Evolutionary conservation across 352 stramenopile genomes (phyloP), one percentile per base, ranked within the genome.

Genomic region (Globisporangium yorkense): DNA sequence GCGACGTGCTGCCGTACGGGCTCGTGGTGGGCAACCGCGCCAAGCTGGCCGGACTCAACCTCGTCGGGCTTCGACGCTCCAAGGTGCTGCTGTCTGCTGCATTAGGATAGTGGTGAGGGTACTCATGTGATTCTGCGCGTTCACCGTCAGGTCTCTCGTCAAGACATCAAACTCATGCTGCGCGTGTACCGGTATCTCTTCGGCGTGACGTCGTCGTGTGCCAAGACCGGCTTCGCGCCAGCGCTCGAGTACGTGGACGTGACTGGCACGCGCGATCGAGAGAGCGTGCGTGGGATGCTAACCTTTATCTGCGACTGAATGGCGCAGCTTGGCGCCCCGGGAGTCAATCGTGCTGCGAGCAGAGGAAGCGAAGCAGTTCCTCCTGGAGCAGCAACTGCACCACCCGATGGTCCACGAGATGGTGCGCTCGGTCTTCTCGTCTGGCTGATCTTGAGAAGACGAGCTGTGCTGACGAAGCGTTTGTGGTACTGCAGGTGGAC

Each of bases 141-240:
- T 45, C 40, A n/a, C 15, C 31, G n/a, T 12, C 27, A 77, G 67
- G 70, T 92, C 21, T 76, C 77, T 15, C 66, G 80, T 33, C 61
- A 66, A 41, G 71, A 87, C 35, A 91, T 91, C 51, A 94, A 92
- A 61, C 58, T 88, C 21, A 75, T 94, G 67, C 69, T 94, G 50
- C 75, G 80, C 12, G 67, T 81, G 39, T 90, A 89, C 43, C 78
- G 84, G 37, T 92, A 94, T 54, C 63, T 94, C 43, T 94, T 89
- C 65, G 76, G 70, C 35, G 66, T 71, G 13, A 67, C 62, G 48
- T 49, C 71, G 35, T 70, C 64, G 2, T 80, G 67, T 40, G 75
- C 67, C 45, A 88, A 85, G 54, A 88, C 74, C 2, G 76, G 72
- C 0, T 94, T 92, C 59, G 84, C 84, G 6, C 84, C 81, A 46